Evolutionary conservation across 345 rosid genomes (phyloP).

Genomic region (Salix arbutifolia): DNA sequence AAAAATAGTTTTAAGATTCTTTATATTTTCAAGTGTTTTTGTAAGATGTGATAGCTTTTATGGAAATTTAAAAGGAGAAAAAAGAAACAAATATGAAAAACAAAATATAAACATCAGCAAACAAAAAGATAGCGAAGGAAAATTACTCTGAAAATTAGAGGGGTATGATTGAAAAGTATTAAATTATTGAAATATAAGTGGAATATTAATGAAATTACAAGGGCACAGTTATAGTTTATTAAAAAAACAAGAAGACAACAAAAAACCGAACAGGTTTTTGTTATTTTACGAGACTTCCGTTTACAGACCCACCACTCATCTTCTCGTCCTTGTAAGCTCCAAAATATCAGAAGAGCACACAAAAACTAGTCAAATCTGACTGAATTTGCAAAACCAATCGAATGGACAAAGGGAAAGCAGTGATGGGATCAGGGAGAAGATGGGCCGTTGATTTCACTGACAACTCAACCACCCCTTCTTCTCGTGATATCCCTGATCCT

Average conservation of each 20-base stretch:
- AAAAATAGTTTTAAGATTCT: no score
- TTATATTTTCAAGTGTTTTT: no score
- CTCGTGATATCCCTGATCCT: conserved; percentile 91
- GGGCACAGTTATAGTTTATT: not conserved
- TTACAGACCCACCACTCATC: not conserved
- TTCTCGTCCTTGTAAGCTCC: not conserved
- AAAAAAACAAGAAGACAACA: no score
- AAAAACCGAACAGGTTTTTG: not conserved
- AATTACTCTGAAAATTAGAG: not conserved
- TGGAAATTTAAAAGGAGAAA: no score
- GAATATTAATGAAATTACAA: not conserved
- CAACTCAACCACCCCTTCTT: conserved; percentile 64
- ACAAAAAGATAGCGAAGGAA: no score
- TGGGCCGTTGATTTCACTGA: conserved; percentile 98
- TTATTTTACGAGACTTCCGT: not conserved
- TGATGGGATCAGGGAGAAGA: conserved; percentile 89
- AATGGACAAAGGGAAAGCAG: conserved; percentile 98
- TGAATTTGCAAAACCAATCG: not conserved
- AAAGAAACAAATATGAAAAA: no score
- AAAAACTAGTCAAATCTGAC: not conserved
- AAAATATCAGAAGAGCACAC: not conserved
- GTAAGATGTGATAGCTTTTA: no score
- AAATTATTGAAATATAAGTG: not conserved
- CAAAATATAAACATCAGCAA: no score
- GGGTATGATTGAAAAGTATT: not conserved